Evolutionary conservation across 2,329 filamentous ascomycete species (phyloP), one percentile per base, ranked within the genome.

Genomic region (Aureobasidium sp.): DNA sequence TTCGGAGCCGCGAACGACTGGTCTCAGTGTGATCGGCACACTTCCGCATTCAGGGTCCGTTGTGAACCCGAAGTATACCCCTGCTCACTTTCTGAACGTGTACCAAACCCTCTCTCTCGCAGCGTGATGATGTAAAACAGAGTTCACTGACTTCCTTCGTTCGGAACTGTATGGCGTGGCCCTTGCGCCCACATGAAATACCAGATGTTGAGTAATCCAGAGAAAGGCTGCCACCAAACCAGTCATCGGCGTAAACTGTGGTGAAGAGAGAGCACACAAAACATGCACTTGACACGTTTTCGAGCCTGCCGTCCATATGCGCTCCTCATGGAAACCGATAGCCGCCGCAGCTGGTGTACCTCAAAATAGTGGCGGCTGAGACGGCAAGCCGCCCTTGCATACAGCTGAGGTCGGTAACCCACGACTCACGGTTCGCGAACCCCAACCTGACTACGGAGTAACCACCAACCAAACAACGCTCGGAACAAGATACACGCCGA

Each of bases 351-450:
- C n/a, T 16, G 36, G 1, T 21, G 21, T 21, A 21, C 21, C 21
- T 1, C 21, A 21, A 21, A 21, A 21, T 21, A 21, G 27, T 27
- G 16, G 37, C 15, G 11, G 11, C 25, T 13, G 21, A 21, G 10
- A 42, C 39, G 10, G 36, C n/a, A 29, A 45, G 53, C 37, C 39
- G 53, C 30, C 53, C 53, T 57, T 57, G 53, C 53, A 45, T 57
- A 16, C 53, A 42, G 37, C 36, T 53, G 50, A 53, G 50, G 7
- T 11, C 29, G 29, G 7, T 2, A 7, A 50, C 21, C n/a, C 10
- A 36, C n/a, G 5, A 16, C 6, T 13, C 30, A n/a, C 10, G 4
- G 16, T 36, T 10, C 39, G 5, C 29, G n/a, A 15, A 13, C 27
- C 32, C n/a, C n/a, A n/a, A n/a, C n/a, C n/a, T n/a, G n/a, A n/a